phyloP scores from a whole-genome alignment of 2,329 filamentous ascomycete species.

The Talaromyces amestolkiae region DNA sequence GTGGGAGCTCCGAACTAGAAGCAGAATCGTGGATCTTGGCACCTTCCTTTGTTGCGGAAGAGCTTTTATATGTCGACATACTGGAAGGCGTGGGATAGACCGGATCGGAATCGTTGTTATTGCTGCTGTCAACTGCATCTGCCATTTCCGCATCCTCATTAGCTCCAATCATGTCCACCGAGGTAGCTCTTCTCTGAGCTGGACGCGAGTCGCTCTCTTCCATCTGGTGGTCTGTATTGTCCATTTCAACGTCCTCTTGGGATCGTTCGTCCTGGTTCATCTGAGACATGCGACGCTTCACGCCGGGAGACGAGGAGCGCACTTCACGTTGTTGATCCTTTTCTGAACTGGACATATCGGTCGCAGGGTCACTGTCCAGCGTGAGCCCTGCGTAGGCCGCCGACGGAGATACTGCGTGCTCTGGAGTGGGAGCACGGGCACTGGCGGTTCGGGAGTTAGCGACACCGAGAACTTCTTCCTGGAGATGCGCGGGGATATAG shows the following conservation, averaged over 20 bases:
- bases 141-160: slow-evolving; percentile 30
- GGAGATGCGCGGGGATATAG: slow-evolving; percentile 57
- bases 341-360: slow-evolving; percentile 45
- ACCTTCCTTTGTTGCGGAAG: slow-evolving; percentile 30
- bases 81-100: slow-evolving; percentile 41
- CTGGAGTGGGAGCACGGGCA: slow-evolving; percentile 16
- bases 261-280: slow-evolving; percentile 28
- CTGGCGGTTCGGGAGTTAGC: slow-evolving; percentile 14
- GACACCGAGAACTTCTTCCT: slow-evolving; percentile 48
- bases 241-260: slow-evolving; percentile 20
- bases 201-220: slow-evolving; percentile 26
- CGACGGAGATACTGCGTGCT: slow-evolving; percentile 45
- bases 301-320: slow-evolving; percentile 35
- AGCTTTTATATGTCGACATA: slow-evolving; percentile 36
- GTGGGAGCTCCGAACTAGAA: slow-evolving; percentile 34
- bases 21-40: slow-evolving; percentile 24
- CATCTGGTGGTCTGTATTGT: slow-evolving; percentile 21
- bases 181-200: slow-evolving; percentile 33
- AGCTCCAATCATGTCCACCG: slow-evolving; percentile 45
- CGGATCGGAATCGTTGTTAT: slow-evolving; percentile 27
- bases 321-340: slow-evolving; percentile 25
- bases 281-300: slow-evolving; percentile 37
- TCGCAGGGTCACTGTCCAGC: slow-evolving; percentile 45
- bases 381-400: slow-evolving; percentile 54
- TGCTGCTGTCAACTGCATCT: background rate